Evolutionary conservation across 345 rosid species (phyloP), one percentile per base, ranked within the genome.

Genomic region (Murraya paniculata): DNA sequence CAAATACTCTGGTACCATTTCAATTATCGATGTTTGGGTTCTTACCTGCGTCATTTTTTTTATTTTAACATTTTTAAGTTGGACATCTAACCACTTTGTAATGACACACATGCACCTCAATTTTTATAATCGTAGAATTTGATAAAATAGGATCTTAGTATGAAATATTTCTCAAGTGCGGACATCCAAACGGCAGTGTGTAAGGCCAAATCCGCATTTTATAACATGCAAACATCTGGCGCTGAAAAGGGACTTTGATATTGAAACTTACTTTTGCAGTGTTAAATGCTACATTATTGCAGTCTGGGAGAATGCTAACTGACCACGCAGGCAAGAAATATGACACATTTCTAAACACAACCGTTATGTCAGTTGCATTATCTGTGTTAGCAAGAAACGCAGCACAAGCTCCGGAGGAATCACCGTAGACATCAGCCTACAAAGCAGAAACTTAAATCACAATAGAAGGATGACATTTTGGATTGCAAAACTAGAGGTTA

Each of bases 311-410:
- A 84, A 95, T 91, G 86, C 99, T 95, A 71, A 95, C 94, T 36
- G 98, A 95, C 99, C 99, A 95, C 71, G 98, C 93, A 69, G 97
- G 98, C 73, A 95, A 84, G 78, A 86, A 82, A 81, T 91, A 93
- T 24, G 97, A 87, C 30, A 61, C 55, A 81, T 92, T 92, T 39
- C 60, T 85, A 77, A 92, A 95, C 68, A 78, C 79, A 30, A 88
- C 95, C 25, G 72, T 85, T 81, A 75, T 87, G 74, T 92, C 97
- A 76, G 83, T 85, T 85, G 91, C 90, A 35, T 91, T 87, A 82
- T 90, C 97, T n/a, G 58, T 75, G 87, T 92, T 95, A 61, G 98
- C 81, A 82, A 95, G 87, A 83, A 95, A 92, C 81, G 99, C 97
- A 55, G 89, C 89, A 78, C 99, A 95, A 38, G 75, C 88, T 78